Percentiles rank a stretch among this genome's conserved stretches.
phyloP scores from a whole-genome alignment of 148 eudicot species.

The Silene latifolia region DNA sequence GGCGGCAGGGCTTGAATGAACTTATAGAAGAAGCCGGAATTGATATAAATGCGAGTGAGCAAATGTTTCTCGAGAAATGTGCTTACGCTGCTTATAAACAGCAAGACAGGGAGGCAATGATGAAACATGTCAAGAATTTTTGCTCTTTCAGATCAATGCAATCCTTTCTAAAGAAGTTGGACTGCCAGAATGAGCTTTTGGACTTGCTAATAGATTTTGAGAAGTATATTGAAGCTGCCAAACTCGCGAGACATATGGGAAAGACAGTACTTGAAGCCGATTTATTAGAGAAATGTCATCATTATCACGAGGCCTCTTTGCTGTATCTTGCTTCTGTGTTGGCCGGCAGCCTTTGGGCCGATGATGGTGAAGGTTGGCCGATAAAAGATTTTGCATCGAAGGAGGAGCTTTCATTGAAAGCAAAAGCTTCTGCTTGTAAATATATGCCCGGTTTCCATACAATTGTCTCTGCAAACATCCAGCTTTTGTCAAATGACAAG shows the following conservation, averaged over 20 bases:
- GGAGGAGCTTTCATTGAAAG: conserved; percentile 35
- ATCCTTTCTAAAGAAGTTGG: conserved; percentile 40
- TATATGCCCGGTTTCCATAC: conserved; percentile 17
- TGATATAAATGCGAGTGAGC: conserved; percentile 22
- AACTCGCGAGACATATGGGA: conserved; percentile 26
- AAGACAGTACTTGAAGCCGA: conserved; percentile 27
- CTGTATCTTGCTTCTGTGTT: conserved; percentile 36
- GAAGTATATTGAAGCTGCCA: conserved; percentile 33
- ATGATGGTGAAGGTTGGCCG: conserved; percentile 52
- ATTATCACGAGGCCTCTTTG: conserved; percentile 22
- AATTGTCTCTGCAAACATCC: conserved; percentile 22
- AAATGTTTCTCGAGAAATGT: conserved; percentile 33
- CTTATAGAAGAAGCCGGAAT: neutral
- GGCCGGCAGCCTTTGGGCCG: conserved; percentile 43
- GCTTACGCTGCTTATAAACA: conserved; percentile 37
- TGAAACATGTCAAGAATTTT: conserved; percentile 56
- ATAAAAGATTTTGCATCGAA: conserved; percentile 39
- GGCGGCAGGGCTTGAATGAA: conserved; percentile 15
- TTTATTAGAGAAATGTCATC: conserved; percentile 26
- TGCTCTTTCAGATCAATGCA: conserved; percentile 35
- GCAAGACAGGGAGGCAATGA: conserved; percentile 37
- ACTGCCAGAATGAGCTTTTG: conserved; percentile 36
- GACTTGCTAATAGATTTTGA: conserved; percentile 27
- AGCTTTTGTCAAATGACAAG: conserved; percentile 14
- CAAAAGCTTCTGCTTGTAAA: conserved; percentile 24